These are phyloP conservation scores for Tirmania nivea DNA, from an alignment of 495 filamentous ascomycete genomes.

Conservation along the genomic window DNA sequence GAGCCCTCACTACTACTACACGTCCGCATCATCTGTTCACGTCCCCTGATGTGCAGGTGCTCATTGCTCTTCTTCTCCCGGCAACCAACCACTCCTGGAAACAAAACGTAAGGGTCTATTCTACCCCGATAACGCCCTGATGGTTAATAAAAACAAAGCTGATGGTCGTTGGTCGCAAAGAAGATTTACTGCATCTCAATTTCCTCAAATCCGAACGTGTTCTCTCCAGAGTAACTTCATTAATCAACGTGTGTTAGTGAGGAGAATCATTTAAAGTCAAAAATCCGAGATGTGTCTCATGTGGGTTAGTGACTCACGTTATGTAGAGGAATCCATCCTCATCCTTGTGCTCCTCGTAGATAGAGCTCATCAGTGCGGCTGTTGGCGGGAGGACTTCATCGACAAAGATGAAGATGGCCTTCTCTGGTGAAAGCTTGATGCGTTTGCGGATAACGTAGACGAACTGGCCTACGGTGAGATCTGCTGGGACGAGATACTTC, in stretches of 20 bases:
- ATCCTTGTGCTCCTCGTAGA: slow-evolving; percentile 96
- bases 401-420: slow-evolving; percentile 99
- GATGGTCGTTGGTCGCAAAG: slow-evolving; percentile 3
- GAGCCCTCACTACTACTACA: no score
- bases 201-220: slow-evolving; percentile 64
- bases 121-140: neutral
- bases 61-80: no score
- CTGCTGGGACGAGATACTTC: slow-evolving; percentile 96
- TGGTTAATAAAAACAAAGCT: neutral
- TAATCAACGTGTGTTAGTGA: slow-evolving; percentile 23
- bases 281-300: neutral
- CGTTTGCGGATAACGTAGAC: slow-evolving; percentile 99
- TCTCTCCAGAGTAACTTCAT: slow-evolving; percentile 87
- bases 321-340: slow-evolving; percentile 42
- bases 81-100: neutral
- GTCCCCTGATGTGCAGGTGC: no score
- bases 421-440: slow-evolving; percentile 98
- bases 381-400: slow-evolving; percentile 95
- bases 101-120: neutral
- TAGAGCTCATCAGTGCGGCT: slow-evolving; percentile 94
- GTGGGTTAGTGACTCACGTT: slow-evolving; percentile 32
- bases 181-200: slow-evolving; percentile 8
- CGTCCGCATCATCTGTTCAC: no score
- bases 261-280: slow-evolving; percentile 4
- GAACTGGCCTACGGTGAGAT: slow-evolving; percentile 97